Evolutionary conservation across 1,284 basidiomycete species (phyloP).

Genomic region (Ceratobasidium sp.): DNA sequence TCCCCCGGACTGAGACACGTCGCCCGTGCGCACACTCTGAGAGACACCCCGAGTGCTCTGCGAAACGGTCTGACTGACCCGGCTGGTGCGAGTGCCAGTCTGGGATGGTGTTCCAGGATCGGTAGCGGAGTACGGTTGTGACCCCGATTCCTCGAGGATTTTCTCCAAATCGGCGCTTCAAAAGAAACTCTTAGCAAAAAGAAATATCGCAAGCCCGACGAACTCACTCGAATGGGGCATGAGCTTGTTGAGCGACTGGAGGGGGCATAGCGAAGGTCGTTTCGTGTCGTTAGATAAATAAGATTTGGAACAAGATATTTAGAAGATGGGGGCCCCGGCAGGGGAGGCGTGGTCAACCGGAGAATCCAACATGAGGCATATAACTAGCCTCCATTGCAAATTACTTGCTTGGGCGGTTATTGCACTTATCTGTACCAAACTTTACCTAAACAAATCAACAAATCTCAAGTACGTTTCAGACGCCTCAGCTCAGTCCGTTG

Average conservation of each 20-base stretch:
- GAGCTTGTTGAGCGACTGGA: neutral
- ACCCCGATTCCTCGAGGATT: conserved; percentile 3
- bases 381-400: conserved; percentile 7
- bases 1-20: neutral
- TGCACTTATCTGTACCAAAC: conserved; percentile 15
- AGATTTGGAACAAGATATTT: neutral
- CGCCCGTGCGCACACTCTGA: neutral
- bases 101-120: conserved; percentile 9
- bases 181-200: neutral
- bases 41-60: neutral
- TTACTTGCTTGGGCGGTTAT: neutral
- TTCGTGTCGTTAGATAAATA: conserved; percentile 16
- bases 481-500: neutral
- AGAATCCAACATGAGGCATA: conserved; percentile 23
- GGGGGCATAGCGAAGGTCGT: conserved; percentile 22
- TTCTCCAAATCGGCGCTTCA: neutral
- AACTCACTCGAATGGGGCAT: conserved; percentile 31
- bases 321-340: neutral
- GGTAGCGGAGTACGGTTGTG: neutral
- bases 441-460: conserved; percentile 7
- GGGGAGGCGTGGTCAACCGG: neutral
- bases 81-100: neutral
- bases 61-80: neutral
- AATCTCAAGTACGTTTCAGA: neutral
- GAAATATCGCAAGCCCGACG: neutral